Conservation (phyloP, 2,329 filamentous ascomycete species). For the Alternaria atra region DNA sequence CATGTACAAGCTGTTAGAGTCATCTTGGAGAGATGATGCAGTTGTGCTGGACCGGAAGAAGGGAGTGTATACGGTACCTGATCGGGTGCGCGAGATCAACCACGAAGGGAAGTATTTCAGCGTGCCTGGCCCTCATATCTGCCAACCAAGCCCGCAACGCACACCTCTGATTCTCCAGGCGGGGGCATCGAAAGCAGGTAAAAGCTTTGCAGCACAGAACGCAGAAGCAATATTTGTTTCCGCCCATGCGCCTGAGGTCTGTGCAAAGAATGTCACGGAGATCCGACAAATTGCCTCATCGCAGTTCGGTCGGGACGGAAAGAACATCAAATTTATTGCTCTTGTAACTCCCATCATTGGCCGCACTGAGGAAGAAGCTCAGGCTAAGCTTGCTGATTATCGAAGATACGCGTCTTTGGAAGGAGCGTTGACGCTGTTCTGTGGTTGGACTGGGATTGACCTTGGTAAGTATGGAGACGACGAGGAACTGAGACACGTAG, state of each 20-base stretch:
- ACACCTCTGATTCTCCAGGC: conserved; percentile 76
- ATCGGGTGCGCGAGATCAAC: conserved; percentile 70
- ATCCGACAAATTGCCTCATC: conserved; percentile 65
- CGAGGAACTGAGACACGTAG: conserved; percentile 69
- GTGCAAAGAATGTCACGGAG: conserved; percentile 69
- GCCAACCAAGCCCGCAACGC: conserved; percentile 72
- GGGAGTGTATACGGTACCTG: conserved; percentile 67
- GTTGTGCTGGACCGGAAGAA: conserved; percentile 67
- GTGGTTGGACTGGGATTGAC: conserved; percentile 77
- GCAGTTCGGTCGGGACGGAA: conserved; percentile 66
- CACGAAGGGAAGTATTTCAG: conserved; percentile 72
- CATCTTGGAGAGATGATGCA: conserved; percentile 73
- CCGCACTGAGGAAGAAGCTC: conserved; percentile 70
- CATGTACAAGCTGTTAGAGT: conserved; percentile 74
- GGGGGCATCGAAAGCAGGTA: conserved; percentile 72
- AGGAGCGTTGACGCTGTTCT: conserved; percentile 74
- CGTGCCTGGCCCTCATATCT: conserved; percentile 71
- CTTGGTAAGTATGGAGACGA: conserved; percentile 68
- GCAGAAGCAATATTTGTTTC: conserved; percentile 77
- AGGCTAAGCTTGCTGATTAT: conserved; percentile 69
- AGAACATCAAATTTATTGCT: conserved; percentile 72
- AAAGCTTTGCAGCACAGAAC: conserved; percentile 72
- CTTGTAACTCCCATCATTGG: conserved; percentile 73
- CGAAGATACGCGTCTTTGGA: conserved; percentile 69
- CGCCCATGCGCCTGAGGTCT: conserved; percentile 69